Base-by-base conservation (phyloP, 352 stramenopile genomes). In the Phytophthora crassamura region DNA sequence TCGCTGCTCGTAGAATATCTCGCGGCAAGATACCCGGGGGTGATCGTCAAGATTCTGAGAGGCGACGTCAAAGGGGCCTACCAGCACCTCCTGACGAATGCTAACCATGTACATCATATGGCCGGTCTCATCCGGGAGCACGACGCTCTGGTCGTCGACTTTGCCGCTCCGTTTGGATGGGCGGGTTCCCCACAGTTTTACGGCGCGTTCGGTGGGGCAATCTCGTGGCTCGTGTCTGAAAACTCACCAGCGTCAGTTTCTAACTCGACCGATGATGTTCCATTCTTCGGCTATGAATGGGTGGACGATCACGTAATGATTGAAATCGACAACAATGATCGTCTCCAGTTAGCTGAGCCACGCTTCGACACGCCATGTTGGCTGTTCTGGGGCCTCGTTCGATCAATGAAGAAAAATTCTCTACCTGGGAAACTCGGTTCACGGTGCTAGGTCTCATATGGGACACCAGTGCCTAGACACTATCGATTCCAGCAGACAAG, bases 341-440 rank as follows among this genome's bases (percentile, higher is more conserved):
- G 58, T 2, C 39, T 53, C 4, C 8, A 46, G 6, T n/a, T 56
- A 3, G 65, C 66, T 3, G 49, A 28, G 42, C 50, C 0, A 52
- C 56, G 0, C 46, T 71, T 8, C 59, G 59, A 0, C 34, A 54
- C 8, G 54, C 42, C 5, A 74, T 80, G 51, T 38, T 74, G 33
- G 63, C 59, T 3, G 43, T 70, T 2, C 61, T 69, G 5, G 72
- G 67, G 0, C 54, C 59, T 2, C 22, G 41, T 4, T 38, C 53
- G 0, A 64, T 80, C 11, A 80, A 80, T 22, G 67, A 80, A 18
- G 16, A 48, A 4, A 80, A 74, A 20, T 70, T 76, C 38, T 64
- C 67, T 1, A 0, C 2, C 1, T 80, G 67, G 72, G 22, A 28
- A 28, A 28, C 22, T 28, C 22, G 22, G 4, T 4, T 28, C 22